A percentile compares a stretch with the other conserved stretches of the same genome.
Evolutionary conservation across 2,329 filamentous ascomycete species (phyloP).

Genomic region (Xylariales sp.): DNA sequence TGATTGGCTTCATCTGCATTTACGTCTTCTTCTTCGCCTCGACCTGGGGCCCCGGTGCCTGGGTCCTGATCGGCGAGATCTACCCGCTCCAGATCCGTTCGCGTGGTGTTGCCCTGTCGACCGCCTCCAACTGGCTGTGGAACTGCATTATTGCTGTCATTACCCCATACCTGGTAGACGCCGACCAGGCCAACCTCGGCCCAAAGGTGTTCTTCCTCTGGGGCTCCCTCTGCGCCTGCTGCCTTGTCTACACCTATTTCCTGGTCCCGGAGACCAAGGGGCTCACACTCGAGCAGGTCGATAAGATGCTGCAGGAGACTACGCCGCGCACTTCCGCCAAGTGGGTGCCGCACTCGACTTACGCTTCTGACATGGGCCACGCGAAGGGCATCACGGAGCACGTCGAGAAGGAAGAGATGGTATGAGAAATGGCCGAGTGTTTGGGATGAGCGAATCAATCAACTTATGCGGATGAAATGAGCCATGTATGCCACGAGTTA

Average conservation of each 20-base stretch:
- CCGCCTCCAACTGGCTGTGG: slow-evolving; percentile 72
- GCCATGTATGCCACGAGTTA: too few species aligned
- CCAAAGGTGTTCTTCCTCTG: slow-evolving; percentile 54
- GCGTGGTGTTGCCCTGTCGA: slow-evolving; percentile 66
- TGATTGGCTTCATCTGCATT: slow-evolving; percentile 73
- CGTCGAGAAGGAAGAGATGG: slow-evolving; percentile 17
- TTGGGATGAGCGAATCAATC: too few species aligned
- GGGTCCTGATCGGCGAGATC: slow-evolving; percentile 70
- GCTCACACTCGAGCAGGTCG: slow-evolving; percentile 56
- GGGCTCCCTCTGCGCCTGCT: slow-evolving; percentile 52
- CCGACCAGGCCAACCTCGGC: slow-evolving; percentile 36
- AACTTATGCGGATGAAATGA: too few species aligned
- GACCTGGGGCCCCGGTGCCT: slow-evolving; percentile 68
- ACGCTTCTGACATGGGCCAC: slow-evolving; percentile 52
- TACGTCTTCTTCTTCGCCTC: slow-evolving; percentile 77
- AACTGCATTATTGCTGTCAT: slow-evolving; percentile 56
- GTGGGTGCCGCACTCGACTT: slow-evolving; percentile 71
- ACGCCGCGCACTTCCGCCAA: slow-evolving; percentile 70
- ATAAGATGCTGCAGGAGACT: slow-evolving; percentile 85
- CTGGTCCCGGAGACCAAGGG: slow-evolving; percentile 71
- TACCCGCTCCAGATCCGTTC: slow-evolving; percentile 72
- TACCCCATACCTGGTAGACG: slow-evolving; percentile 66
- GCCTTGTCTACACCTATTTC: slow-evolving; percentile 52
- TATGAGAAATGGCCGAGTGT: too few species aligned
- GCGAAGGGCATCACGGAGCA: slow-evolving; percentile 23